Conservation (phyloP, 2,329 filamentous ascomycete species). For the Paracamarosporium sp. region DNA sequence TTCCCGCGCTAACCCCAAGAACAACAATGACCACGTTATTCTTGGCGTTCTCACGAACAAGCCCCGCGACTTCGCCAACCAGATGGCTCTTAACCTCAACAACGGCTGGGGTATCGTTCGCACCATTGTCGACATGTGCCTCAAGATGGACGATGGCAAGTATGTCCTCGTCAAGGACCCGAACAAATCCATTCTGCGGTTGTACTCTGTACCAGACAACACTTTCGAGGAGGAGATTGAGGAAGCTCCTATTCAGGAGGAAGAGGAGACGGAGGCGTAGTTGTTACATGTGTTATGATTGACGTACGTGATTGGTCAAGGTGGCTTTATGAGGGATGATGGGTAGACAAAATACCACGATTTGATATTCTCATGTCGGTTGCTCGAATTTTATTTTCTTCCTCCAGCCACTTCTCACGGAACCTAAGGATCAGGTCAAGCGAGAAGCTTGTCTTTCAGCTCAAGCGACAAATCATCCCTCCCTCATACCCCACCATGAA, state of each 20-base stretch:
- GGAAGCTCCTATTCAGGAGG: conserved; percentile 65
- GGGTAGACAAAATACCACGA: conserved; percentile 27
- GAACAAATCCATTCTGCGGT: conserved; percentile 91
- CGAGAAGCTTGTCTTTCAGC: neutral
- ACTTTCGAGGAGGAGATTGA: conserved; percentile 93
- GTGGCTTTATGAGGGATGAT: conserved; percentile 22
- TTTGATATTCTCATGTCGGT: neutral
- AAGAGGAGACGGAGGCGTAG: conserved; percentile 53
- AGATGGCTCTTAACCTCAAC: conserved; percentile 97
- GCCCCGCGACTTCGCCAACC: conserved; percentile 91
- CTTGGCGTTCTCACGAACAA: conserved; percentile 98
- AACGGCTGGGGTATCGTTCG: conserved; percentile 99
- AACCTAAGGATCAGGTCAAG: neutral
- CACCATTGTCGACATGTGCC: conserved; percentile 94
- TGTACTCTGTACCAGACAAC: conserved; percentile 87
- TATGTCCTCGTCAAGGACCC: conserved; percentile 86
- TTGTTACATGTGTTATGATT: conserved; percentile 18
- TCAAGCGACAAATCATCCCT: neutral
- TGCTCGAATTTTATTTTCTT: neutral
- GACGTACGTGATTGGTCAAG: conserved; percentile 26
- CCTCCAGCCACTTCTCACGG: neutral
- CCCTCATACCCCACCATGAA: neutral
- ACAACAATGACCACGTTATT: conserved; percentile 91
- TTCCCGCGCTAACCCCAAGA: conserved; percentile 89
- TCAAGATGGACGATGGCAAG: conserved; percentile 79